Conservation (phyloP, 23 red algal genomes). For the Cyanidioschyzon merolae region DNA sequence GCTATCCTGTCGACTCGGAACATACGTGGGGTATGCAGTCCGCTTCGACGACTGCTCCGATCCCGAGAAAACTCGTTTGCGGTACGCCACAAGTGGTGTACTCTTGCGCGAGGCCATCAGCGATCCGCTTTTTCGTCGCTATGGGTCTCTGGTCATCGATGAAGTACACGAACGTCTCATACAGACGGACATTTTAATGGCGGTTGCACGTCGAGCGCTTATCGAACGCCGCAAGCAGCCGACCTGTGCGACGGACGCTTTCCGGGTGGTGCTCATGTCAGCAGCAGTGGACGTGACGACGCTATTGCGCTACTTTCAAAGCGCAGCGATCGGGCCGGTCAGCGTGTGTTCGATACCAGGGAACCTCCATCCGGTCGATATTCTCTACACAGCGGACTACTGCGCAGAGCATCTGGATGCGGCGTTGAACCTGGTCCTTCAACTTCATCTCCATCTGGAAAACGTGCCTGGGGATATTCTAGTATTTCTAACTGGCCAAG, state of each 20-base stretch:
- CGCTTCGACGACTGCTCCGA: constrained; percentile 93
- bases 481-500: constrained; percentile 85
- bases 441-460: constrained; percentile 43
- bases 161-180: constrained; percentile 92
- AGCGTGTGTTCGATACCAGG: constrained; percentile 36
- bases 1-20: constrained; percentile 60
- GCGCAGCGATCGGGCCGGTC: constrained; percentile 1
- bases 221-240: constrained; percentile 6
- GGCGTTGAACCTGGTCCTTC: constrained; percentile 44
- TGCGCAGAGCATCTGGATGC: constrained; percentile 72
- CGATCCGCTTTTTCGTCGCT: constrained; percentile 39
- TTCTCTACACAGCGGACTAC: constrained; percentile 50
- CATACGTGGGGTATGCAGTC: constrained; percentile 81
- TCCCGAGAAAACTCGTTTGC: constrained; percentile 35
- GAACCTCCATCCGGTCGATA: constrained; percentile 35
- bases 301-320: constrained; percentile 36
- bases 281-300: constrained; percentile 58
- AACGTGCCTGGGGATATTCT: constrained; percentile 69
- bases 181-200: constrained; percentile 76
- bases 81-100: constrained; percentile 79
- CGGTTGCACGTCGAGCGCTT: constrained; percentile 18
- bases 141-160: constrained; percentile 66
- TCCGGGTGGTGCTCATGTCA: constrained; percentile 87
- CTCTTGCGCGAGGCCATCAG: constrained; percentile 58
- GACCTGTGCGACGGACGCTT: not conserved